Percentiles rank a stretch among this genome's conserved stretches.
phyloP scores from a whole-genome alignment of 2,329 filamentous ascomycete species.

The Trichoderma sp. region DNA sequence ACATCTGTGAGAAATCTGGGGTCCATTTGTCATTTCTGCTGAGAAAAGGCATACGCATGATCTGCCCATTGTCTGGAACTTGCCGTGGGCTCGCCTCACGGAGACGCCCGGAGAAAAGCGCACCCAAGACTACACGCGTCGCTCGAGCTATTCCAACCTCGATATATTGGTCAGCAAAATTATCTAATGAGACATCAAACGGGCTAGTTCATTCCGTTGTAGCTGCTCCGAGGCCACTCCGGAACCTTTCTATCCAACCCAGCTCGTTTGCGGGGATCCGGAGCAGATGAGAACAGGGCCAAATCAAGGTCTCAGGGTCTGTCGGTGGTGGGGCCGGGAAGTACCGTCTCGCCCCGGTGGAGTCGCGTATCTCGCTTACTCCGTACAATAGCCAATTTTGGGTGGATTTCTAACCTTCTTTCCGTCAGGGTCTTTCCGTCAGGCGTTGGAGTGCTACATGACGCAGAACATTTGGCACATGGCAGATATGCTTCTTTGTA shows the following conservation, averaged over 20 bases:
- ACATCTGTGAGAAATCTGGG: background rate
- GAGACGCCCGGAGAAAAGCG: background rate
- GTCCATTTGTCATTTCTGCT: background rate
- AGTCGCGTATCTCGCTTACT: background rate
- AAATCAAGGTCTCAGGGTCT: background rate
- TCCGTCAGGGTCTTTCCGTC: background rate
- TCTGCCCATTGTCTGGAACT: background rate
- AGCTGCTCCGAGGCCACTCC: background rate
- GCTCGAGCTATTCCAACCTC: background rate
- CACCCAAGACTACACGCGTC: background rate
- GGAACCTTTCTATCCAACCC: background rate
- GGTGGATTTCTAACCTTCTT: background rate
- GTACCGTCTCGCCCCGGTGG: background rate
- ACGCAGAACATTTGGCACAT: background rate
- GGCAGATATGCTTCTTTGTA: background rate
- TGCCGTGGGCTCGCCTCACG: background rate
- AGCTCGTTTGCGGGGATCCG: background rate
- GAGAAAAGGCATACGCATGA: background rate
- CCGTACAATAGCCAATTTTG: background rate
- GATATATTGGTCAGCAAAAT: background rate
- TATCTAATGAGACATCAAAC: background rate
- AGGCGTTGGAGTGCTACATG: background rate
- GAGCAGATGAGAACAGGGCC: background rate
- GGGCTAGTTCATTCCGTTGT: background rate
- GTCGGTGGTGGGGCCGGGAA: background rate